Base-by-base conservation (phyloP, 2,329 filamentous ascomycete species). In the Karstenula rhodostoma region DNA sequence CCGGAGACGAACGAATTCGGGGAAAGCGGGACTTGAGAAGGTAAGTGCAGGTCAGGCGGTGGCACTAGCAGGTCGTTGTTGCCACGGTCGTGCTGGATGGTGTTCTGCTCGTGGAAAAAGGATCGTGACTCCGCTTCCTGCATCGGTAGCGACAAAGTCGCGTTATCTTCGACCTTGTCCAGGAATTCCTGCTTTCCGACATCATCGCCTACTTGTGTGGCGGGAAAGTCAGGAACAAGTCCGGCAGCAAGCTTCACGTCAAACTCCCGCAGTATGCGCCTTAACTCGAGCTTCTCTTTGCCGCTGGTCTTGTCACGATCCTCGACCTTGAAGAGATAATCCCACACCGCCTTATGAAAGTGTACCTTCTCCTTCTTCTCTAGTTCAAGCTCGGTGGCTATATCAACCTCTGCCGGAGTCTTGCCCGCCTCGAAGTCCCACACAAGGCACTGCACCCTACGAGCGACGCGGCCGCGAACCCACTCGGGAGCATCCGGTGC, bases 361-460 rank as follows among this genome's bases (percentile, higher is more conserved):
- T 27, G 42, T n/a, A 7, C 3, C 35, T 43, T 53, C 35, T 53
- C 50, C 50, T 53, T 43, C 22, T n/a, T 27, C 37, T 53, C 50
- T 2, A 53, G 35, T 23, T 42, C 50, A 10, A 53, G 35, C 50
- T 53, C 50, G 8, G 12, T 13, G 7, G 10, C 50, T 42, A 27
- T 22, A 15, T 40, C 22, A 3, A 42, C 3, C 37, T 40, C 37
- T n/a, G 17, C 22, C 10, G 15, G 4, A 17, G 22, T 27, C 35
- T 9, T 27, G 23, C 13, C 15, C 19, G 6, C 23, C 23, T 19
- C 29, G 12, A 42, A 17, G 15, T 53, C 35, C 4, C 4, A 27
- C 10, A 53, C 50, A 12, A 27, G 23, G 35, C 42, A 27, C 15
- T 53, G 35, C 4, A 53, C 50, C 23, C 33, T 27, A 42, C 50